Conservation (phyloP, 805 yeast species). For the Kodamaea hsintzibuensis region DNA sequence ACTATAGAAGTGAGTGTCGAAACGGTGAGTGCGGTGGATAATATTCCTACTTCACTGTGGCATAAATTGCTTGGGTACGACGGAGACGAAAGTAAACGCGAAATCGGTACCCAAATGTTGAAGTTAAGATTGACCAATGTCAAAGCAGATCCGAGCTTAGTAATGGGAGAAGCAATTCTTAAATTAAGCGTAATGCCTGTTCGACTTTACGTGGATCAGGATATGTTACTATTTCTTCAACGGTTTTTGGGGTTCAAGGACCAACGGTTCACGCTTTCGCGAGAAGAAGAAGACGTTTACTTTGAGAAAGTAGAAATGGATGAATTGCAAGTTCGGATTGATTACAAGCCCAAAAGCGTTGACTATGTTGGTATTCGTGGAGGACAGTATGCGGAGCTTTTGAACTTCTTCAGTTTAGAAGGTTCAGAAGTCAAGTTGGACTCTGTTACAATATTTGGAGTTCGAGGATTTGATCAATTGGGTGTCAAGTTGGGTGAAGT, state of each 20-base stretch:
- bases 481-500: conserved; percentile 56
- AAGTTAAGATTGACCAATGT: conserved; percentile 54
- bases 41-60: conserved; percentile 88
- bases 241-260: conserved; percentile 84
- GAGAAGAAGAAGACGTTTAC: conserved; percentile 61
- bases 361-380: conserved; percentile 84
- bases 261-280: conserved; percentile 57
- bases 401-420: conserved; percentile 86
- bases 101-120: conserved; percentile 65
- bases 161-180: conserved; percentile 68
- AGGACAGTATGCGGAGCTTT: conserved; percentile 82
- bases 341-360: conserved; percentile 88
- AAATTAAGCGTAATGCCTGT: conserved; percentile 65
- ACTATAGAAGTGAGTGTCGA: conserved; percentile 49
- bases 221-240: conserved; percentile 79
- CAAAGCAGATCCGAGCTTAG: conserved; percentile 61
- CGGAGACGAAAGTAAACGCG: conserved; percentile 70
- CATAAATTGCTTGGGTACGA: conserved; percentile 74
- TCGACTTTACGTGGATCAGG: conserved; percentile 87
- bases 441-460: conserved; percentile 67
- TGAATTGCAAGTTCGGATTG: conserved; percentile 64
- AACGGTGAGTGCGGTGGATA: conserved; percentile 66
- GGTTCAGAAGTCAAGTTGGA: conserved; percentile 74
- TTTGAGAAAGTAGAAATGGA: conserved; percentile 68
- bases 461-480: conserved; percentile 69